Conservation (phyloP, 169 alveolate species). For the Plasmodium falciparum region DNA sequence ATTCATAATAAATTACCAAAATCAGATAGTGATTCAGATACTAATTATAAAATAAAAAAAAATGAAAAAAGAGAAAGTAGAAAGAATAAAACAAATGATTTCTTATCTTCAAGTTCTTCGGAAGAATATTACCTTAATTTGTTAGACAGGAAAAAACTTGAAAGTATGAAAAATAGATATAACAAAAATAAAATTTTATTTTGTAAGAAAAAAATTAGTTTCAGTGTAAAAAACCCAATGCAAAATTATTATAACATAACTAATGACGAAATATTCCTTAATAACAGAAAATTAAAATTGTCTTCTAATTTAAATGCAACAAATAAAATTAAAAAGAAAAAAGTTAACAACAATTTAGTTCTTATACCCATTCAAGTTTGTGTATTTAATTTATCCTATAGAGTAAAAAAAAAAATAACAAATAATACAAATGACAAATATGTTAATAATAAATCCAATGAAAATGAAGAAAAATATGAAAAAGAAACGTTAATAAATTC, state of each 20-base stretch:
- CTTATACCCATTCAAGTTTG: slow-evolving; percentile 71
- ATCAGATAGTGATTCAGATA: slow-evolving; percentile 68
- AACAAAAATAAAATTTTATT: slow-evolving; percentile 42
- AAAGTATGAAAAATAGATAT: slow-evolving; percentile 36
- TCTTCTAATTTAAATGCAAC: slow-evolving; percentile 48
- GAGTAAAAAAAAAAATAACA: slow-evolving; percentile 36
- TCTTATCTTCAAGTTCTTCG: slow-evolving; percentile 33
- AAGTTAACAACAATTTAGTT: slow-evolving; percentile 60
- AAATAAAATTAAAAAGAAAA: slow-evolving; percentile 35
- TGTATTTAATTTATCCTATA: slow-evolving; percentile 59
- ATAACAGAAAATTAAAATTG: slow-evolving; percentile 45
- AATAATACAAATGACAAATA: slow-evolving; percentile 23
- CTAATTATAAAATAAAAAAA: slow-evolving; percentile 25
- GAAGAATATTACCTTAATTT: slow-evolving; percentile 44
- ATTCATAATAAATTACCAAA: slow-evolving; percentile 18
- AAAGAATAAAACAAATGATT: slow-evolving; percentile 39
- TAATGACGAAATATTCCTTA: slow-evolving; percentile 49
- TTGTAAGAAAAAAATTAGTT: slow-evolving; percentile 53
- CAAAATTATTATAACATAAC: slow-evolving; percentile 61
- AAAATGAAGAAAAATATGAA: slow-evolving; percentile 14
- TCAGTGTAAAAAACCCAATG: slow-evolving; percentile 51
- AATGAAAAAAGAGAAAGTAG: slow-evolving; percentile 22
- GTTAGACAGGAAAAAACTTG: slow-evolving; percentile 59
- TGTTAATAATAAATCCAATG: slow-evolving; percentile 3
- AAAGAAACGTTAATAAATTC: slow-evolving; percentile 25